Percentiles rank a stretch among this genome's conserved stretches.
These are phyloP conservation scores for Colletotrichum sp. DNA, from an alignment of 2,329 filamentous ascomycete species.

Conservation along the genomic window DNA sequence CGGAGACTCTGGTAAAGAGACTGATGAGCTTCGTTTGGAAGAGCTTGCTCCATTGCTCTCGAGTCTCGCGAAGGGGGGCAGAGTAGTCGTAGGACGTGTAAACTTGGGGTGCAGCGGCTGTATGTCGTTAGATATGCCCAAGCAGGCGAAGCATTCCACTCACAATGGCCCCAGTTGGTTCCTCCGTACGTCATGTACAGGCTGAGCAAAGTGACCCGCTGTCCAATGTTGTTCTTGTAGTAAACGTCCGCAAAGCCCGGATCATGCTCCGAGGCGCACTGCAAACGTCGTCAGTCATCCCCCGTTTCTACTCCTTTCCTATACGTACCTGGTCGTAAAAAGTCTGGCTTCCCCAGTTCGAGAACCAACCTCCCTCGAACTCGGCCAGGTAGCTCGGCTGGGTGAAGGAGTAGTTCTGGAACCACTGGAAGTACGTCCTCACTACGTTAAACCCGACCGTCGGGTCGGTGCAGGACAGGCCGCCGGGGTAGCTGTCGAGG, in stretches of 20 bases:
- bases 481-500: constrained; percentile 69
- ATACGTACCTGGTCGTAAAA: constrained; percentile 50
- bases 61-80: constrained; percentile 58
- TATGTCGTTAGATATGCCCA: not conserved
- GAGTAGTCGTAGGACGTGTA: constrained; percentile 65
- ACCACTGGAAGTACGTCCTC: constrained; percentile 62
- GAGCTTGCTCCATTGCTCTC: constrained; percentile 56
- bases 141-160: not conserved
- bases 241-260: constrained; percentile 80
- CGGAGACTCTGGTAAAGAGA: constrained; percentile 57
- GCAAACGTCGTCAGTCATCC: constrained; percentile 56
- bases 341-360: constrained; percentile 53
- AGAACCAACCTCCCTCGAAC: constrained; percentile 59
- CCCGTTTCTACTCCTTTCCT: constrained; percentile 27
- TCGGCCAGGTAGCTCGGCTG: constrained; percentile 59
- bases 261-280: constrained; percentile 67
- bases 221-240: constrained; percentile 76
- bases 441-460: constrained; percentile 34
- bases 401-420: constrained; percentile 58
- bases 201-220: constrained; percentile 72
- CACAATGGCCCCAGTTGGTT: constrained; percentile 79
- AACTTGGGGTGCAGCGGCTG: constrained; percentile 44
- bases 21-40: constrained; percentile 60
- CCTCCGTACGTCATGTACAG: constrained; percentile 82
- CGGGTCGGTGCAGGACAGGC: constrained; percentile 66